Evolutionary conservation across 192 early-diverging fungal genomes (phyloP).

Genomic region (Allomyces javanicus): DNA sequence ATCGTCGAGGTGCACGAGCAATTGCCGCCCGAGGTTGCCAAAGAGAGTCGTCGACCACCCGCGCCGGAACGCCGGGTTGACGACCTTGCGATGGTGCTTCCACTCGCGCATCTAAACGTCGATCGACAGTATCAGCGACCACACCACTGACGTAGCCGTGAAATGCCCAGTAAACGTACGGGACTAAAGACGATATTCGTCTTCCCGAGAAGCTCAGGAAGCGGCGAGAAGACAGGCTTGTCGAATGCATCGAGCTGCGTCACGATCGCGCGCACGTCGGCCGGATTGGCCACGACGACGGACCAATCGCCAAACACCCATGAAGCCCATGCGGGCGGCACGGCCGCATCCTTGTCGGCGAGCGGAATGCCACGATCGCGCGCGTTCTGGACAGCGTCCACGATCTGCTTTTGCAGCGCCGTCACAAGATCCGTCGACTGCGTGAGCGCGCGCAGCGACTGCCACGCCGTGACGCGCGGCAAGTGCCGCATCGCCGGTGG

Average conservation of each 20-base stretch:
- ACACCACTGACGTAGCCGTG: too few species aligned
- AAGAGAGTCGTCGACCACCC: conserved; percentile 14
- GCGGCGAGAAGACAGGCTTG: not conserved
- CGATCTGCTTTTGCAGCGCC: too few species aligned
- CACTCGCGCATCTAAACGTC: conserved; percentile 15
- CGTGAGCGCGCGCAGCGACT: too few species aligned
- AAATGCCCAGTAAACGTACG: too few species aligned
- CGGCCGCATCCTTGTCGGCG: too few species aligned
- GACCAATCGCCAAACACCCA: not conserved
- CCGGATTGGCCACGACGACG: conserved; percentile 4
- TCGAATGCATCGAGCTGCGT: not conserved
- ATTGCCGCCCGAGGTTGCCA: conserved; percentile 4
- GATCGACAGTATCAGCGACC: too few species aligned
- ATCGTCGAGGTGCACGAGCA: conserved; percentile 13
- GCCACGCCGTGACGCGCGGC: too few species aligned
- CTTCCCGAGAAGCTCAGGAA: not conserved
- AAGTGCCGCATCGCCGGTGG: too few species aligned
- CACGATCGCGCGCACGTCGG: not conserved
- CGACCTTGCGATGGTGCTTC: conserved; percentile 21
- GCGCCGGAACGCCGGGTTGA: conserved; percentile 25
- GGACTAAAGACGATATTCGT: conserved; percentile 1
- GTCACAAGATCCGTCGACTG: too few species aligned
- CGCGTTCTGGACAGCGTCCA: too few species aligned
- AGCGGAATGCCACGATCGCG: too few species aligned
- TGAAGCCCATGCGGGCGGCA: too few species aligned